Evolutionary conservation across 768 basidiomycete genomes (phyloP), one percentile per base, ranked within the genome.

Genomic region (Dictyophora rubrovolvata): DNA sequence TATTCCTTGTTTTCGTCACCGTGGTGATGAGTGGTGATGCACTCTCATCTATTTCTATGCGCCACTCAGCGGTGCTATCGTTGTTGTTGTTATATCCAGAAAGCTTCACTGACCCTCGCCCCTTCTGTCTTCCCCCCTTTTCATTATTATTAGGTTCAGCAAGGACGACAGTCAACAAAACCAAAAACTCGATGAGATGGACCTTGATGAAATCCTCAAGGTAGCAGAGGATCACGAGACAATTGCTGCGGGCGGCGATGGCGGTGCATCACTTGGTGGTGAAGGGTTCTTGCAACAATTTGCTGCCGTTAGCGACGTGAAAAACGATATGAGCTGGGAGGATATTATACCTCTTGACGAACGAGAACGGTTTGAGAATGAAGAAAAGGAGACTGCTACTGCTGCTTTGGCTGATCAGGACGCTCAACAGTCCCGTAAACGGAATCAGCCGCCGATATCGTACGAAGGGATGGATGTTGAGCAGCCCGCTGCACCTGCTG

Each of bases 241-340:
- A 1, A 79, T 93, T 65, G 84, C 85, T 9, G 83, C 85, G 35
- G 82, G 78, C 49, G 86, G 85, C 51, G 90, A 91, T 56, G 88
- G 87, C 59, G 90, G 90, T 50, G 83, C 93, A 12, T 98, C 96
- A 3, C 81, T 96, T n/a, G 96, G 96, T 71, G 96, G 96, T 53
- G 93, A 97, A 75, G 85, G 87, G 60, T 99, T 99, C 82, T 79
- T 99, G 55, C 86, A 93, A 22, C 87, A 90, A 63, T 95, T 98
- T 69, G 94, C 95, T 20, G 86, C 86, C 53, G 91, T 98, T 64
- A 96, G 93, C 71, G 96, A 99, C 70, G 85, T 99, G 69, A 98
- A 97, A 80, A 92, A 93, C 69, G 95, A 98, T 73, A 93, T 95
- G 84, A 92, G 72, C 67, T 99, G 96, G 96, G 96, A 99, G 68